Conservation (phyloP, 1,284 basidiomycete species). For the Microbotryomycetes sp. region DNA sequence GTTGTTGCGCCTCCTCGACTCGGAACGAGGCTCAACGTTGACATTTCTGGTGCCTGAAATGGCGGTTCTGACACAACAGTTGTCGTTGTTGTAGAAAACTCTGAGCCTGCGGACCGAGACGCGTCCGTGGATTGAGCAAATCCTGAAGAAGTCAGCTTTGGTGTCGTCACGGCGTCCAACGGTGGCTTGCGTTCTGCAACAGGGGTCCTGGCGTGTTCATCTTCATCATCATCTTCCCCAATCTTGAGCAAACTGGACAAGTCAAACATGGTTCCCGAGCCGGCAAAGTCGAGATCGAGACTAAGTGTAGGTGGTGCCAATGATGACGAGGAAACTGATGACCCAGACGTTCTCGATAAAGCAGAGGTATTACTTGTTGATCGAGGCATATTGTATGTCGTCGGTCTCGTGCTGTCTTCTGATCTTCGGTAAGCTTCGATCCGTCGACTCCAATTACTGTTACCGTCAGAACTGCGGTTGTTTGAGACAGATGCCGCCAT, state of each 20-base stretch:
- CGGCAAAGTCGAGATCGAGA: slow-evolving; percentile 24
- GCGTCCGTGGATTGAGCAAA: too few relatives aligned
- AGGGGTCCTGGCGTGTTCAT: background rate
- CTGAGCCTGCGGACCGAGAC: too few relatives aligned
- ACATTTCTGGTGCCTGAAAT: background rate
- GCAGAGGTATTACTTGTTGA: background rate
- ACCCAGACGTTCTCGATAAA: background rate
- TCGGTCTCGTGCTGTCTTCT: background rate
- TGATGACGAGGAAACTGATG: slow-evolving; percentile 1
- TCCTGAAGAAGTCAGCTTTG: background rate
- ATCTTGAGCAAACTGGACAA: slow-evolving; percentile 16
- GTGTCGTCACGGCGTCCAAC: background rate
- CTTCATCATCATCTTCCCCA: background rate
- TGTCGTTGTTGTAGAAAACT: background rate
- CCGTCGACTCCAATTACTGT: background rate
- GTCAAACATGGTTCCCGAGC: slow-evolving; percentile 23
- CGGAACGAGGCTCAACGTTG: background rate
- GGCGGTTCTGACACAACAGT: background rate
- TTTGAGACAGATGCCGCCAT: background rate
- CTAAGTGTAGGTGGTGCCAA: background rate
- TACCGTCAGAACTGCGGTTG: background rate
- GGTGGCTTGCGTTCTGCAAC: background rate
- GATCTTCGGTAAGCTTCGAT: background rate
- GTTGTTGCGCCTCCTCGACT: background rate
- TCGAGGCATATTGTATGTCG: background rate